Evolutionary conservation across 164 flowering plant genomes (phyloP).

Genomic region (Protea cynaroides): DNA sequence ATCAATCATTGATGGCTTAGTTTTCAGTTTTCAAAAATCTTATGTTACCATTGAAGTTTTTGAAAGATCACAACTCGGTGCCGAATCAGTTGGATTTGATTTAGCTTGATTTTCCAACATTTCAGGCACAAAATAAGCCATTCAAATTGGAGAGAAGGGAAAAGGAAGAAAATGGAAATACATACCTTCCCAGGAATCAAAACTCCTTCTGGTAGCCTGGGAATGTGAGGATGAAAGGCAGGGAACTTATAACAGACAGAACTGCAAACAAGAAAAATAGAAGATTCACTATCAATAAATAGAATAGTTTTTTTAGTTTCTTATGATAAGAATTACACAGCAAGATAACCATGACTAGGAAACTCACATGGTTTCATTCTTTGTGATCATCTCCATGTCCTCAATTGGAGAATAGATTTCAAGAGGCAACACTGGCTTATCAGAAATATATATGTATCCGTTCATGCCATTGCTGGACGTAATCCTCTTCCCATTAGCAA

Average conservation of each 20-base stretch:
- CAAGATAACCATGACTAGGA: background rate
- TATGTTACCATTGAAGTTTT: background rate
- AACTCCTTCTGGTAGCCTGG: slow-evolving; percentile 38
- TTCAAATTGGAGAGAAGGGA: background rate
- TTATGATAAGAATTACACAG: background rate
- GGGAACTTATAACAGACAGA: slow-evolving; percentile 38
- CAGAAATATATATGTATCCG: slow-evolving; percentile 36
- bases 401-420: slow-evolving; percentile 34
- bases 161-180: background rate
- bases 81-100: background rate
- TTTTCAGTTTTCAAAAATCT: too few species aligned
- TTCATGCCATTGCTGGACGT: slow-evolving; percentile 49
- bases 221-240: slow-evolving; percentile 37
- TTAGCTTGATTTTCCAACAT: background rate
- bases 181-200: slow-evolving; percentile 29
- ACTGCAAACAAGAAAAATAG: slow-evolving; percentile 16
- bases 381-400: slow-evolving; percentile 25
- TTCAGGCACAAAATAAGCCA: background rate
- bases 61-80: background rate
- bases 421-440: slow-evolving; percentile 22
- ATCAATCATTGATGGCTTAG: background rate
- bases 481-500: background rate
- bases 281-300: background rate
- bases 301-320: background rate
- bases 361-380: slow-evolving; percentile 40